Evolutionary conservation across 73 alveolate species (phyloP).

Genomic region (Paramecium primaurelia): DNA sequence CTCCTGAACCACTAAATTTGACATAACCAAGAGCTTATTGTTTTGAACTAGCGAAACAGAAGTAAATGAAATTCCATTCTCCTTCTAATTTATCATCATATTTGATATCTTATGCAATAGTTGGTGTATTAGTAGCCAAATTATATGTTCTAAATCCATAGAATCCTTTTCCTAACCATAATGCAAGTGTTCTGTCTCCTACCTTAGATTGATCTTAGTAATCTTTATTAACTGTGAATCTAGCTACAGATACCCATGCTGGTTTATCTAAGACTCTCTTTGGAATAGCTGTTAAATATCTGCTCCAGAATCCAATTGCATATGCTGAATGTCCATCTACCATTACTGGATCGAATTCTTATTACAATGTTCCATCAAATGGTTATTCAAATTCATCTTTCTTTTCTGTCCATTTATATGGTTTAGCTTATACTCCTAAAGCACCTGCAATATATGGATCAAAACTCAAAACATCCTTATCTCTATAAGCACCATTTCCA

Average conservation of each 20-base stretch:
- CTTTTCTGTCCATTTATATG: background rate
- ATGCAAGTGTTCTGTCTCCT: slow-evolving; percentile 42
- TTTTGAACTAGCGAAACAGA: background rate
- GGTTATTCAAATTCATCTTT: background rate
- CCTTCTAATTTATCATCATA: slow-evolving; percentile 44
- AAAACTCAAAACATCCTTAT: background rate
- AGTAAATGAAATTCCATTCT: slow-evolving; percentile 25
- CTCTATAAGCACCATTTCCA: slow-evolving; percentile 38
- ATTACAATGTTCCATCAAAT: background rate
- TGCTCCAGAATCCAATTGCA: slow-evolving; percentile 3
- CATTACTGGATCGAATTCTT: background rate
- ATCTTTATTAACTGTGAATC: background rate
- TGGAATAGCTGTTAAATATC: slow-evolving; percentile 38
- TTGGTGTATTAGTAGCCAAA: background rate
- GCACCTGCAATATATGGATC: slow-evolving; percentile 47
- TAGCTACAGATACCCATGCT: background rate
- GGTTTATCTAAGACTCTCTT: background rate
- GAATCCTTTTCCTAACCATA: background rate
- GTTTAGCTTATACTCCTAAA: background rate
- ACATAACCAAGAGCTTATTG: background rate
- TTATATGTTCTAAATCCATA: slow-evolving; percentile 29
- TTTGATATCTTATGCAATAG: background rate
- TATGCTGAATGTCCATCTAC: slow-evolving; percentile 37
- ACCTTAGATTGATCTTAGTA: background rate
- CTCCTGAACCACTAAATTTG: background rate